Evolutionary conservation across 176 grass and related monocot species (phyloP).

Genomic region (Carex kokanica): DNA sequence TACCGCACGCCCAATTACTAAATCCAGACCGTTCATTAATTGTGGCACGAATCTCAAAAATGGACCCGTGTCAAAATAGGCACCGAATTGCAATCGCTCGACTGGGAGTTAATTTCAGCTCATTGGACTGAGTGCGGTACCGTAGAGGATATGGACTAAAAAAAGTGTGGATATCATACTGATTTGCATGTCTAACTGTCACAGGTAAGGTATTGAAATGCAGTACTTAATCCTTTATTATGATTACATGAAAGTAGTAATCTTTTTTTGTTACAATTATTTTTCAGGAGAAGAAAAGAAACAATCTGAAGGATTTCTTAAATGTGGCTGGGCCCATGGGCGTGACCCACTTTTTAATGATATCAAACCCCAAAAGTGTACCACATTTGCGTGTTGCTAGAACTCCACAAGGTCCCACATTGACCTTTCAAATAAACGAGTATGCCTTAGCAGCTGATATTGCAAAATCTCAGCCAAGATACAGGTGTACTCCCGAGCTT

Average conservation of each 20-base stretch:
- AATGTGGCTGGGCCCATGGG: slow-evolving; percentile 55
- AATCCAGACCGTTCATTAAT: too few species aligned
- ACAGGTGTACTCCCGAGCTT: slow-evolving; percentile 39
- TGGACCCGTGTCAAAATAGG: too few species aligned
- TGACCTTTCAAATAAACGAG: slow-evolving; percentile 43
- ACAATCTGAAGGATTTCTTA: slow-evolving; percentile 51
- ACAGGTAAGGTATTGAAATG: background rate
- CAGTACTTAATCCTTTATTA: background rate
- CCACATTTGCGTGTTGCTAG: slow-evolving; percentile 49
- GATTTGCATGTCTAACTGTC: background rate
- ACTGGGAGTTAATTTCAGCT: too few species aligned
- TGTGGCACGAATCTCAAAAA: too few species aligned
- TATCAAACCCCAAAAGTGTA: slow-evolving; percentile 47
- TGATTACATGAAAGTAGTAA: background rate
- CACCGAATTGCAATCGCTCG: too few species aligned
- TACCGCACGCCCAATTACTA: too few species aligned
- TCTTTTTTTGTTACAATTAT: background rate
- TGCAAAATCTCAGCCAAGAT: slow-evolving; percentile 40
- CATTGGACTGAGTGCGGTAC: too few species aligned
- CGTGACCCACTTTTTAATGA: slow-evolving; percentile 50
- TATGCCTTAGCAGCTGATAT: slow-evolving; percentile 45
- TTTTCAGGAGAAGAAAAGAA: slow-evolving; percentile 53
- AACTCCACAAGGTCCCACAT: slow-evolving; percentile 49
- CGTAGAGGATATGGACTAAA: too few species aligned
- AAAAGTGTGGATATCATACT: background rate